phyloP scores from a whole-genome alignment of 495 filamentous ascomycete genomes.

The Penicillium angulare region DNA sequence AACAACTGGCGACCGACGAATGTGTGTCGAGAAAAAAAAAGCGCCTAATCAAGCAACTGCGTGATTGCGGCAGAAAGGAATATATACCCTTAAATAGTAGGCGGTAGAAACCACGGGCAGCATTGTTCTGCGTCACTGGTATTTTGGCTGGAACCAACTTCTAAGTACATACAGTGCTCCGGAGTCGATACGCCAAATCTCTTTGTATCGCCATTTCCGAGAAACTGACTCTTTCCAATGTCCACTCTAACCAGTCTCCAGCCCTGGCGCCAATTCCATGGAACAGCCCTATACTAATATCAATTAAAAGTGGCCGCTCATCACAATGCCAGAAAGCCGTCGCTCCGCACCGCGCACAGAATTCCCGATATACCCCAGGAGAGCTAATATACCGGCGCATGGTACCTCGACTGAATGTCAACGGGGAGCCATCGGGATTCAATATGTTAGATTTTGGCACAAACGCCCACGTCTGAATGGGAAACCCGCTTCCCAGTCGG shows the following conservation, averaged over 20 bases:
- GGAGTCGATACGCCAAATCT: constrained; percentile 33
- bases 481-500: constrained; percentile 60
- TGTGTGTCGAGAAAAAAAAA: not conserved
- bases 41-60: no score
- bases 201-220: constrained; percentile 54
- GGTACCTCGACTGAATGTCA: constrained; percentile 47
- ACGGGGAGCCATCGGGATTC: constrained; percentile 31
- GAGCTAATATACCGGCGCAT: constrained; percentile 56
- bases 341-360: constrained; percentile 63
- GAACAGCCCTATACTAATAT: constrained; percentile 64
- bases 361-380: constrained; percentile 55
- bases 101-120: no score
- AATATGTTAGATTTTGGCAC: constrained; percentile 60
- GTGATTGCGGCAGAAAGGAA: not conserved
- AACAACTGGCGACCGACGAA: not conserved
- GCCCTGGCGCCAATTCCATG: constrained; percentile 52
- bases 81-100: not conserved
- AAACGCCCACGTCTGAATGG: constrained; percentile 69
- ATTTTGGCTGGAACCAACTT: no score
- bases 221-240: constrained; percentile 58
- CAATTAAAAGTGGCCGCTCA: constrained; percentile 56
- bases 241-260: constrained; percentile 62
- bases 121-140: no score
- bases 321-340: constrained; percentile 65
- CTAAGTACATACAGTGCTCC: constrained; percentile 25